phyloP scores from a whole-genome alignment of 1,139 yeast genomes.

The Suhomyces atakaporum region DNA sequence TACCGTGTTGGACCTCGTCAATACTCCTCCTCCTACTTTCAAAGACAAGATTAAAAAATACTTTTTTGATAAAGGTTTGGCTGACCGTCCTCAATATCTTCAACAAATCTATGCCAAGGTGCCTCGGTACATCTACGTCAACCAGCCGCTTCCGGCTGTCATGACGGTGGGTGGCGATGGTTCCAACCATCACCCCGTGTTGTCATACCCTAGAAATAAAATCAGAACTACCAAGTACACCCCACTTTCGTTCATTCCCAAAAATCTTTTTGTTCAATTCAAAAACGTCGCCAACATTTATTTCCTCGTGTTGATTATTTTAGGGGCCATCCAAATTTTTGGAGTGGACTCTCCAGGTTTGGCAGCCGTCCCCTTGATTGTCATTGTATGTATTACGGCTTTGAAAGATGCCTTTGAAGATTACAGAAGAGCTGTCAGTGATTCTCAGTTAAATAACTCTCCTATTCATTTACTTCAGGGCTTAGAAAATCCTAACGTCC shows the following conservation, averaged over 20 bases:
- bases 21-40: conserved; percentile 36
- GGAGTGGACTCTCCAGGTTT: conserved; percentile 91
- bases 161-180: conserved; percentile 19
- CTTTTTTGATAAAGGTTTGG: conserved; percentile 35
- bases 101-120: conserved; percentile 36
- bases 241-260: conserved; percentile 84
- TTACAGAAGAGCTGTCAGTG: conserved; percentile 78
- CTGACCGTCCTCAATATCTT: conserved; percentile 37
- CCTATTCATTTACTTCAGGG: conserved; percentile 77
- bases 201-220: conserved; percentile 76
- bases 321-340: conserved; percentile 86
- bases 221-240: conserved; percentile 96
- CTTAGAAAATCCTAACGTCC: conserved; percentile 72
- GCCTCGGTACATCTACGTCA: conserved; percentile 43
- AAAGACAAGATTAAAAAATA: conserved; percentile 29
- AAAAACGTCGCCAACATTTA: conserved; percentile 87
- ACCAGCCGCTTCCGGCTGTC: conserved; percentile 35
- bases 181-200: conserved; percentile 40
- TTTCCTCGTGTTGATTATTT: conserved; percentile 76
- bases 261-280: conserved; percentile 77
- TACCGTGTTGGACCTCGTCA: conserved; percentile 24
- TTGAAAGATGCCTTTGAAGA: conserved; percentile 94
- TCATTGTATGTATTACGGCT: conserved; percentile 85
- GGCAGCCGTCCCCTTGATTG: conserved; percentile 92
- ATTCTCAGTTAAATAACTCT: conserved; percentile 84